These are phyloP conservation scores for Taphrina betulina DNA, from an alignment of 1,139 yeast genomes.

Conservation along the genomic window DNA sequence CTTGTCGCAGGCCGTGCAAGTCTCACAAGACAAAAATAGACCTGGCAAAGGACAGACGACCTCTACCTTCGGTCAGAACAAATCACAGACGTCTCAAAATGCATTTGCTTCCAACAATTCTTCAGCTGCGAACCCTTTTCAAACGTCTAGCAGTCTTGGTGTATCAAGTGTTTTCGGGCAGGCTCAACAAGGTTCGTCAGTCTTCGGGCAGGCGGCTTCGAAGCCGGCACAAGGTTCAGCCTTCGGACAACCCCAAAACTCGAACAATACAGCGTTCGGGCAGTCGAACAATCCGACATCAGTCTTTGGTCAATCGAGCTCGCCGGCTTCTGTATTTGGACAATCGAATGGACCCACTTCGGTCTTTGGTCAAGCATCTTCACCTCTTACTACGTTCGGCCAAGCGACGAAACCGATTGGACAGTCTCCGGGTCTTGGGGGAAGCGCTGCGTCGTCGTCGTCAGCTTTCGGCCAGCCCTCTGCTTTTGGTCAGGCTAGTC, in stretches of 20 bases:
- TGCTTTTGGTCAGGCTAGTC: not conserved
- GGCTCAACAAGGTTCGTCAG: not conserved
- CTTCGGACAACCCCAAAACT: not conserved
- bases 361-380: not conserved
- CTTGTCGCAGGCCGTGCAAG: conserved; percentile 1
- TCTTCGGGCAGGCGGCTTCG: not conserved
- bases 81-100: too few relatives aligned
- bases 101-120: too few relatives aligned
- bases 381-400: conserved; percentile 1
- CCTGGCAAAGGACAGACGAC: too few relatives aligned
- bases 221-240: not conserved
- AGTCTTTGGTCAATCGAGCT: not conserved
- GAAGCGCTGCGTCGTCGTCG: not conserved
- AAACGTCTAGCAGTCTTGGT: not conserved
- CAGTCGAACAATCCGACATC: not conserved
- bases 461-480: not conserved
- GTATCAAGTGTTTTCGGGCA: not conserved
- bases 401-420: not conserved
- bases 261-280: not conserved
- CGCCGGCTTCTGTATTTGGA: not conserved
- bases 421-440: too few relatives aligned
- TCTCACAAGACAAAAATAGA: not conserved
- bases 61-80: too few relatives aligned
- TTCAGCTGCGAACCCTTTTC: too few relatives aligned
- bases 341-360: not conserved